Conservation (phyloP, 257 asterid species). For the Paulownia fortunei region DNA sequence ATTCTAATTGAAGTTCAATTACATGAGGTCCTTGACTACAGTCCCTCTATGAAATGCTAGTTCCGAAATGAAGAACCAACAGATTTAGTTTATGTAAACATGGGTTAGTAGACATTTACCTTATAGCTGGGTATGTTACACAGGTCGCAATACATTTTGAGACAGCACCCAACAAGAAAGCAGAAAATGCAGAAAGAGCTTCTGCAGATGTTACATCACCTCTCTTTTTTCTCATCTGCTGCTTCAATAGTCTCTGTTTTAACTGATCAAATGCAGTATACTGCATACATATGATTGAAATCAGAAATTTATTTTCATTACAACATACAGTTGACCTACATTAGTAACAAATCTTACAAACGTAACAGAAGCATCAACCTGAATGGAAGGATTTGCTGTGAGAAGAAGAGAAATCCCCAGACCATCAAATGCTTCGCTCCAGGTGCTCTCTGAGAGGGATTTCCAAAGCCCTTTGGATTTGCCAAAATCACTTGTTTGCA, state of each 20-base stretch:
- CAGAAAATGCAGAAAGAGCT: constrained; percentile 85
- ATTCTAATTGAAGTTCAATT: background rate
- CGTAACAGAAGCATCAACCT: constrained; percentile 50
- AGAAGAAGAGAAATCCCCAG: constrained; percentile 88
- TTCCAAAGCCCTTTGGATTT: constrained; percentile 84
- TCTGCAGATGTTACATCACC: constrained; percentile 48
- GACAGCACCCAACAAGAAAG: constrained; percentile 80
- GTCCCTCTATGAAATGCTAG: background rate
- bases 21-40: background rate
- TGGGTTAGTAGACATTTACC: constrained; percentile 46
- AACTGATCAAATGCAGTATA: constrained; percentile 91
- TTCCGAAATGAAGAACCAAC: background rate
- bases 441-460: constrained; percentile 79
- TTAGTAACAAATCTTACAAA: constrained; percentile 10
- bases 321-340: background rate
- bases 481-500: constrained; percentile 94
- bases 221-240: constrained; percentile 40
- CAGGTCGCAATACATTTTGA: constrained; percentile 94
- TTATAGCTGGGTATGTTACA: constrained; percentile 84
- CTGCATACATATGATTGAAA: constrained; percentile 47
- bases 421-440: constrained; percentile 86
- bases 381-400: constrained; percentile 90
- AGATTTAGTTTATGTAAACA: background rate
- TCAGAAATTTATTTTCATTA: constrained; percentile 12
- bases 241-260: constrained; percentile 64